Base-by-base conservation (phyloP, 768 basidiomycete genomes). In the Phylloporus rhodoxanthus region DNA sequence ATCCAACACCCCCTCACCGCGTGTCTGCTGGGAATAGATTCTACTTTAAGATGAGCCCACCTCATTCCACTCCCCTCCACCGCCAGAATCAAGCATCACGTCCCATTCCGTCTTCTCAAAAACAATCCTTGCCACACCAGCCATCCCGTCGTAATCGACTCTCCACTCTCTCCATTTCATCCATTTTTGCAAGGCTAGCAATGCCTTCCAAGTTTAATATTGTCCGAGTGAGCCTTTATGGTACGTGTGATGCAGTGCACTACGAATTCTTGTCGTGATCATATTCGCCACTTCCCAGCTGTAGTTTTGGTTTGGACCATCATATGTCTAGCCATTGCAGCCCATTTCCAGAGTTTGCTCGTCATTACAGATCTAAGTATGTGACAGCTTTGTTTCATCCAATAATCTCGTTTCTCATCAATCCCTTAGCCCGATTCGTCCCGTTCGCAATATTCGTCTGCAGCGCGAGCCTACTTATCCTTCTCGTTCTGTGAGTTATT, bases 361-460 rank as follows among this genome's bases (percentile, higher is more conserved):
- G 75, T 80, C 52, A 73, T 85, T 56, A 87, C 84, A 50, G 86
- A 90, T 70, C 84, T 91, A 65, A 91, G 88, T 91, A 65, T 64
- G 84, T 42, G 13, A 50, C 23, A 8, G 17, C 3, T 19, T 11
- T 34, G 7, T 45, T 15, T 44, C 13, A 26, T 43, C n/a, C 36
- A n/a, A n/a, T 17, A 4, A 21, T 36, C 9, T 30, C 50, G n/a
- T 52, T 38, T 5, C 19, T 58, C 28, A 45, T 43, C 32, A 48
- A 39, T 19, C 39, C 26, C 47, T 8, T 58, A 91, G 89, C 89
- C 70, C 87, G 84, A 71, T 91, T 91, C 63, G 82, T 91, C 33
- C 89, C 89, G 15, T 87, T 89, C 62, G 84, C 89, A 46, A 78
- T 91, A 62, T 91, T 91, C 57, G 86, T 89, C 38, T 86, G 82